These are phyloP conservation scores for Cadophora luteo-olivacea DNA, from an alignment of 2,329 filamentous ascomycete genomes.

Conservation along the genomic window DNA sequence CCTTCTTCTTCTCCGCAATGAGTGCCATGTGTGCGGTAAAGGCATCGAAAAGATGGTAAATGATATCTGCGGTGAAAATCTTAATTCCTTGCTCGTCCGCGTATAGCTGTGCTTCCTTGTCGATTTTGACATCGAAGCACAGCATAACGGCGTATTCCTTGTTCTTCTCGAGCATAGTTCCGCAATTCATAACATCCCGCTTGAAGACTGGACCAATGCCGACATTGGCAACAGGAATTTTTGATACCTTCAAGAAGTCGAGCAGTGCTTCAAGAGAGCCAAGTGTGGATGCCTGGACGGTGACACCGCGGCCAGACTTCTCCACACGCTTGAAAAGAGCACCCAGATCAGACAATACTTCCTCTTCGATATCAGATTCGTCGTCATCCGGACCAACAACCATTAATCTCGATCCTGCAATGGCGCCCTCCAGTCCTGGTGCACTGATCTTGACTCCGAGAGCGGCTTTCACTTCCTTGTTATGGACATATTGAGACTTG, in stretches of 20 bases:
- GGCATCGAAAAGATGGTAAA: constrained; percentile 96
- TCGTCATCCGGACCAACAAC: constrained; percentile 96
- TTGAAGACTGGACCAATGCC: constrained; percentile 98
- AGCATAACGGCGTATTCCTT: constrained; percentile 99
- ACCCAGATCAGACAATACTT: constrained; percentile 94
- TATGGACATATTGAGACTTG: constrained; percentile 96
- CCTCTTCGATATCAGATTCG: constrained; percentile 94
- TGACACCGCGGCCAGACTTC: constrained; percentile 92
- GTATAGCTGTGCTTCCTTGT: constrained; percentile 91
- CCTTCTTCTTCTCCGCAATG: constrained; percentile 89
- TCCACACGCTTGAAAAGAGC: constrained; percentile 90
- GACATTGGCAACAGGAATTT: constrained; percentile 97
- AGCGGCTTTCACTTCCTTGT: constrained; percentile 98
- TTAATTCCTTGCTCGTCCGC: constrained; percentile 95
- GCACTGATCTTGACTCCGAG: constrained; percentile 99
- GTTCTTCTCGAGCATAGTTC: constrained; percentile 94
- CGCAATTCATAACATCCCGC: constrained; percentile 94
- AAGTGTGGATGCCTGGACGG: constrained; percentile 94
- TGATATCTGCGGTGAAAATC: constrained; percentile 98
- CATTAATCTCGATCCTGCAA: constrained; percentile 92
- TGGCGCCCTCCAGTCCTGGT: constrained; percentile 92
- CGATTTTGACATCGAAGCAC: constrained; percentile 99
- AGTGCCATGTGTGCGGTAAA: constrained; percentile 95
- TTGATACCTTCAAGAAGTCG: constrained; percentile 93
- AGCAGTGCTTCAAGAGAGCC: constrained; percentile 95